Conservation (phyloP, 2,329 filamentous ascomycete species). For the Fusarium sp. region DNA sequence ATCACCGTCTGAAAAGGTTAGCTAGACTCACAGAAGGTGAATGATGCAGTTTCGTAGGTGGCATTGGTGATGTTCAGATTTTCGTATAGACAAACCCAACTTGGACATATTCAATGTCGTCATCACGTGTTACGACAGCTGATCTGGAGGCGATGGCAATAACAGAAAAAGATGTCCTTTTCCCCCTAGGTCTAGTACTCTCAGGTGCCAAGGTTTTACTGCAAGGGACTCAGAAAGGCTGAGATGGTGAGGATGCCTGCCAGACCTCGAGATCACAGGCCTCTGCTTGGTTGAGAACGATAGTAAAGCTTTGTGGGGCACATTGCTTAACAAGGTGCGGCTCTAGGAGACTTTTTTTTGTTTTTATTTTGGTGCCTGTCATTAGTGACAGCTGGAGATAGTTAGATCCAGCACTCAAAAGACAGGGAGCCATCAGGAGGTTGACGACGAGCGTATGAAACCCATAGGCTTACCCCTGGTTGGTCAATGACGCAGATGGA, state of each 20-base stretch:
- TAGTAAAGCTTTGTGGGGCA: conserved; percentile 17
- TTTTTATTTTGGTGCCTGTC: neutral
- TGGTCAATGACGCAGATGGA: conserved; percentile 42
- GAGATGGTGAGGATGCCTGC: conserved; percentile 26
- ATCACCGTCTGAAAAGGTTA: conserved; percentile 23
- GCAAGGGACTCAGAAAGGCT: conserved; percentile 19
- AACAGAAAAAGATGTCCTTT: conserved; percentile 3
- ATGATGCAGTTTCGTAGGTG: conserved; percentile 30
- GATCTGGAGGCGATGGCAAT: conserved; percentile 30
- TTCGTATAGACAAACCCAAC: conserved; percentile 30
- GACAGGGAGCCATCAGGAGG: neutral
- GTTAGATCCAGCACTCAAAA: neutral
- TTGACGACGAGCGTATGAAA: conserved; percentile 12
- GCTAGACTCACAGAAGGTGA: conserved; percentile 14
- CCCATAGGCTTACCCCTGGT: conserved; percentile 16
- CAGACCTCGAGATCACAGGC: conserved; percentile 24
- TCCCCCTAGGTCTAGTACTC: neutral
- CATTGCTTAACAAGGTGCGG: conserved; percentile 15
- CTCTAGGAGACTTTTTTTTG: conserved; percentile 28
- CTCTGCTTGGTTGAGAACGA: conserved; percentile 36
- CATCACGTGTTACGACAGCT: conserved; percentile 43
- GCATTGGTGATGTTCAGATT: conserved; percentile 12
- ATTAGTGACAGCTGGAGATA: too few species aligned
- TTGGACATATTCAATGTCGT: conserved; percentile 34
- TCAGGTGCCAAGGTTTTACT: conserved; percentile 16